phyloP scores from a whole-genome alignment of 345 rosid species.

The Acer saccharum region DNA sequence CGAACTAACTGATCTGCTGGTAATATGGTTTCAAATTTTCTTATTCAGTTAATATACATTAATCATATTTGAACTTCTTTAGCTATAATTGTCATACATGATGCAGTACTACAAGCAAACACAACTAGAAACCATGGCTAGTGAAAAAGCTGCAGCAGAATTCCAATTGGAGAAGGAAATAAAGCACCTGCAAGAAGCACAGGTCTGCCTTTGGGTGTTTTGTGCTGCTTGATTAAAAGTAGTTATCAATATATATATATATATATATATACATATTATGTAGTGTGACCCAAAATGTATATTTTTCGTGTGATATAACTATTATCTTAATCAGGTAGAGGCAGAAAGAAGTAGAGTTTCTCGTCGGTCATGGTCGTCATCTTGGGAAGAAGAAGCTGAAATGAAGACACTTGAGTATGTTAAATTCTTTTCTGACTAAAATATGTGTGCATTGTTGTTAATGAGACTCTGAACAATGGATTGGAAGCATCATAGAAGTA shows the following conservation, averaged over 20 bases:
- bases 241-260: neutral
- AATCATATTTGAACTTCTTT: constrained; percentile 15
- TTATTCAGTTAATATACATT: neutral
- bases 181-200: constrained; percentile 82
- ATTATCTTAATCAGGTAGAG: constrained; percentile 58
- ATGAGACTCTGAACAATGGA: neutral
- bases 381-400: constrained; percentile 97
- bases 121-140: constrained; percentile 92
- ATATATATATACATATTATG: neutral
- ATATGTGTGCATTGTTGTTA: neutral
- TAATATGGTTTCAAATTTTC: constrained; percentile 38
- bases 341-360: constrained; percentile 85
- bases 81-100: constrained; percentile 16
- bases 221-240: constrained; percentile 15
- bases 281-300: neutral
- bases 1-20: constrained; percentile 96
- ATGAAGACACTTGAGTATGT: constrained; percentile 93
- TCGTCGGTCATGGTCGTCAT: constrained; percentile 62
- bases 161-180: constrained; percentile 96
- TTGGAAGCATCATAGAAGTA: neutral
- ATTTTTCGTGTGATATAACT: constrained; percentile 5
- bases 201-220: constrained; percentile 46
- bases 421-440: neutral
- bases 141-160: constrained; percentile 99
- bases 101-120: constrained; percentile 98